Conservation (phyloP, 2,329 filamentous ascomycete species). For the Parastagonospora avenae region DNA sequence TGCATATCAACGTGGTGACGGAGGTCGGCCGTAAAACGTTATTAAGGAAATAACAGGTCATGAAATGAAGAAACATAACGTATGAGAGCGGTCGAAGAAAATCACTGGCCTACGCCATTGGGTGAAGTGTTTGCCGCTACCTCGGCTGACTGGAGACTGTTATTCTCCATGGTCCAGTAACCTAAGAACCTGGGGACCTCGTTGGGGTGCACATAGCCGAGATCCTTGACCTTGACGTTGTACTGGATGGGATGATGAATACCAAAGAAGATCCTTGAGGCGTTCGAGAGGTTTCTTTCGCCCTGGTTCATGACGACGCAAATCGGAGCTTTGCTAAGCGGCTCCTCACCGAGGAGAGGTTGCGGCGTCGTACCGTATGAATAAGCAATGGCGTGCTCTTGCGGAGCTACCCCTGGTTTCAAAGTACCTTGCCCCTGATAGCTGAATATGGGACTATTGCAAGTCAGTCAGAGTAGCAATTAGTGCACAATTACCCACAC, state of each 20-base stretch:
- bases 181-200: too few relatives aligned
- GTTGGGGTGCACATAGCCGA: constrained; percentile 41
- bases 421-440: constrained; percentile 8
- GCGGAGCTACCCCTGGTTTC: constrained; percentile 11
- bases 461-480: too few relatives aligned
- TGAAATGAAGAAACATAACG: too few relatives aligned
- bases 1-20: too few relatives aligned
- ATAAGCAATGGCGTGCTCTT: constrained; percentile 49
- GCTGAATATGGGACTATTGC: constrained; percentile 9
- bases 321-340: constrained; percentile 46
- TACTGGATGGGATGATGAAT: constrained; percentile 51
- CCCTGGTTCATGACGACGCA: constrained; percentile 31
- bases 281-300: constrained; percentile 29
- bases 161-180: too few relatives aligned
- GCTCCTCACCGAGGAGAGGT: constrained; percentile 24
- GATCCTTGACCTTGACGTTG: constrained; percentile 51
- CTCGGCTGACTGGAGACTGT: too few relatives aligned
- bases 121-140: too few relatives aligned
- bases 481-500: neutral
- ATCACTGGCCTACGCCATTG: too few relatives aligned
- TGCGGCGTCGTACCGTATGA: constrained; percentile 8
- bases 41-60: too few relatives aligned
- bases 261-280: constrained; percentile 50
- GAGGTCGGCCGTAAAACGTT: too few relatives aligned
- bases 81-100: too few relatives aligned